These are phyloP conservation scores for Phytophthora pini DNA, from an alignment of 352 stramenopile genomes.

Conservation along the genomic window DNA sequence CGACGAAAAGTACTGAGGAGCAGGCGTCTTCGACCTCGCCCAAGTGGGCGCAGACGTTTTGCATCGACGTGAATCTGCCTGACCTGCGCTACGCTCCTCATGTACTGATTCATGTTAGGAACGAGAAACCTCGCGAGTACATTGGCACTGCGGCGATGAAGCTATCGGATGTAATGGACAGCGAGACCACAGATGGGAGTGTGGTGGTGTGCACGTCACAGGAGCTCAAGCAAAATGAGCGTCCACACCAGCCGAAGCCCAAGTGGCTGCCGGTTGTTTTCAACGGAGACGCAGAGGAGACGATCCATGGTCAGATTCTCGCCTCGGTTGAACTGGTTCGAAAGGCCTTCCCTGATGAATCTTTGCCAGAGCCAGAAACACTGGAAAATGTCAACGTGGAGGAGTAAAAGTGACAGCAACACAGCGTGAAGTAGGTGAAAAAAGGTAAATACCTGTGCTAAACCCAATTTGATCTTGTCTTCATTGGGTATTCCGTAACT, in stretches of 20 bases:
- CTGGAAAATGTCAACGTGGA: slow-evolving; percentile 26
- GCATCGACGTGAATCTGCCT: slow-evolving; percentile 78
- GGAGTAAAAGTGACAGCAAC: slow-evolving; percentile 13
- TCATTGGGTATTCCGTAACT: no score
- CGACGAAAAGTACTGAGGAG: slow-evolving; percentile 24
- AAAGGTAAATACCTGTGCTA: slow-evolving; percentile 1
- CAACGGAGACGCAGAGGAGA: slow-evolving; percentile 49
- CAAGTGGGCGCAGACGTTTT: slow-evolving; percentile 64
- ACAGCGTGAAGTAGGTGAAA: slow-evolving; percentile 4
- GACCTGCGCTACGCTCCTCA: slow-evolving; percentile 57
- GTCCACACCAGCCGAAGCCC: slow-evolving; percentile 40
- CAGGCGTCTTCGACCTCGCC: slow-evolving; percentile 36
- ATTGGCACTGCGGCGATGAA: slow-evolving; percentile 46
- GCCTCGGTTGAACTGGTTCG: slow-evolving; percentile 63
- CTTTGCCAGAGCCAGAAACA: slow-evolving; percentile 50
- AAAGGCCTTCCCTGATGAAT: slow-evolving; percentile 66
- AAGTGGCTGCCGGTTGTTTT: slow-evolving; percentile 64
- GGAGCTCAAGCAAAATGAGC: slow-evolving; percentile 63
- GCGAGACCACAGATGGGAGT: slow-evolving; percentile 17
- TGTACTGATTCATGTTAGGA: slow-evolving; percentile 68
- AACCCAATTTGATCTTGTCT: no score
- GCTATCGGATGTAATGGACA: slow-evolving; percentile 19
- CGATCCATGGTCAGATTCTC: slow-evolving; percentile 62
- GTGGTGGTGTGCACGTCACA: slow-evolving; percentile 53
- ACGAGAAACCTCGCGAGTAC: slow-evolving; percentile 51